These are phyloP conservation scores for Aspergillus oerlinghausenensis DNA, from an alignment of 2,329 filamentous ascomycete species.

Conservation along the genomic window DNA sequence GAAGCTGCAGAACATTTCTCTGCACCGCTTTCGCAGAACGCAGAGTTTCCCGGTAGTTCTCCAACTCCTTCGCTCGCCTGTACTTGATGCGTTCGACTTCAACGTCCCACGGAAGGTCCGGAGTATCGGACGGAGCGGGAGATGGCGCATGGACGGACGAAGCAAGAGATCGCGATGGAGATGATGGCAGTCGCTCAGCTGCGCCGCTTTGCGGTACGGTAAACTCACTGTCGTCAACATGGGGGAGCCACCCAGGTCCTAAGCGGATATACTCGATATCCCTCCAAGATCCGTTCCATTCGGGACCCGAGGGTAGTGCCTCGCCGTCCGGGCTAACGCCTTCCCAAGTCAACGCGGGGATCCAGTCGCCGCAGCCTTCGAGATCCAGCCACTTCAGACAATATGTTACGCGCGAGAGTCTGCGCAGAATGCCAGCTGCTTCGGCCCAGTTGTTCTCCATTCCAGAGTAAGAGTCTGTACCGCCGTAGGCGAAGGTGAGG, in stretches of 20 bases:
- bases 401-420: constrained; percentile 52
- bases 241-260: constrained; percentile 39
- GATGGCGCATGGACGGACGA: constrained; percentile 22
- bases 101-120: constrained; percentile 26
- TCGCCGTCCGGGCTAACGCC: constrained; percentile 25
- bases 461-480: constrained; percentile 50
- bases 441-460: constrained; percentile 54
- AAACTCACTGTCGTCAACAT: constrained; percentile 13
- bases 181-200: neutral
- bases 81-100: constrained; percentile 30
- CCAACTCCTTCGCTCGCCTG: constrained; percentile 26
- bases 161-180: constrained; percentile 11
- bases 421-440: constrained; percentile 52
- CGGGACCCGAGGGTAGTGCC: constrained; percentile 30
- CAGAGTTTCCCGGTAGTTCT: constrained; percentile 26
- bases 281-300: constrained; percentile 46
- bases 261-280: constrained; percentile 41
- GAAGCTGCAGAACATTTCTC: constrained; percentile 24
- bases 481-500: constrained; percentile 45
- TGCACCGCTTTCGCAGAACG: constrained; percentile 27
- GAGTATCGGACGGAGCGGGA: neutral
- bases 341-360: constrained; percentile 48
- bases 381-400: constrained; percentile 60
- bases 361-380: constrained; percentile 56
- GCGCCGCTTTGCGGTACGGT: neutral